Base-by-base conservation (phyloP, 2,329 filamentous ascomycete genomes). In the Penicillium sp. region DNA sequence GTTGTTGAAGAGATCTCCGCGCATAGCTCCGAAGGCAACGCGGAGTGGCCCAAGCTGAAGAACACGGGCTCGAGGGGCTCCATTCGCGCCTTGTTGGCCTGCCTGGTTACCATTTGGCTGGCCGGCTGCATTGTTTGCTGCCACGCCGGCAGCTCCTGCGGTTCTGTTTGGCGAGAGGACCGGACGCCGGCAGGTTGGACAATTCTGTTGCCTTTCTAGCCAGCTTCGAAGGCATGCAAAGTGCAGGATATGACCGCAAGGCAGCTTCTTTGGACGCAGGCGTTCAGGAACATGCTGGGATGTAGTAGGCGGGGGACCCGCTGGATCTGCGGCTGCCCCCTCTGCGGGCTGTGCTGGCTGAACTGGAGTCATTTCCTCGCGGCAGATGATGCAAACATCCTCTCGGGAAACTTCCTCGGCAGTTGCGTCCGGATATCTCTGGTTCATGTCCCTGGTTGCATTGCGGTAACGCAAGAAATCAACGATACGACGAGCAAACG, bases 141-240 rank as follows among this genome's bases (percentile, higher is more conserved):
- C 61, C 18, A 55, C 64, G n/a, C 52, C 66, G 22, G 56, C 69
- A 74, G 76, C 52, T 67, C 57, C 65, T 46, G 57, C 65, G 47
- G 61, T 64, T 66, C 44, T 69, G 55, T 40, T 69, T 58, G 58
- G 75, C 2, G 82, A 81, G 36, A 91, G 78, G 14, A 96, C 94
- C 14, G 93, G 87, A 47, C 90, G 85, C 64, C 94, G 86, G 71
- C 94, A 99, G 2, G 92, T 99, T 6, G 94, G 94, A 71, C 94
- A 99, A 32, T 96, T 92, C 76, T 99, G 94, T 73, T 99, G 94
- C 60, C 94, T 83, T 78, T 99, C 94, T 27, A 99, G 82, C 94
- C 94, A 99, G 72, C 92, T 96, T 74, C 94, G 91, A 54, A 99
- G 83, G 72, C 94, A 99, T 45, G 92, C 89, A 61, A 97, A 89